Percentiles rank a stretch among this genome's conserved stretches.
Conservation (phyloP, 139 green algal species). For the Nannochloris sp. region DNA sequence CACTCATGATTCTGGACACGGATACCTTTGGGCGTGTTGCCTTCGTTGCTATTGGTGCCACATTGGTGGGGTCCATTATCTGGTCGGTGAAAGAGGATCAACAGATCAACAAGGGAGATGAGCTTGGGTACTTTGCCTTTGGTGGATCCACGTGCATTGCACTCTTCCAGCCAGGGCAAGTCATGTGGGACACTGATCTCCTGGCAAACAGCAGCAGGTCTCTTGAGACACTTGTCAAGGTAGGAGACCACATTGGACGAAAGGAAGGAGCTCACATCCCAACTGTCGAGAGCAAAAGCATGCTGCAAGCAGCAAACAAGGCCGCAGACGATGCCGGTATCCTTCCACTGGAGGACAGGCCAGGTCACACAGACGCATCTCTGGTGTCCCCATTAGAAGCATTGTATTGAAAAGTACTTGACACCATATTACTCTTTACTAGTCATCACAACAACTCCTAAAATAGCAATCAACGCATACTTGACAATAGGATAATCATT, state of each 20-base stretch:
- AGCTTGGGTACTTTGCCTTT: constrained; percentile 51
- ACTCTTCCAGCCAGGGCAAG: constrained; percentile 20
- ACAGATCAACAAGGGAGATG: constrained; percentile 21
- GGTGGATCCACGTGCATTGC: constrained; percentile 33
- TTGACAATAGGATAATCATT: constrained; percentile 93
- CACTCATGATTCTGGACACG: constrained; percentile 18
- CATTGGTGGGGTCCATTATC: constrained; percentile 25
- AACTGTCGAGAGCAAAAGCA: too few species aligned
- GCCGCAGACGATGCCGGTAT: neutral
- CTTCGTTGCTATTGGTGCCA: constrained; percentile 36
- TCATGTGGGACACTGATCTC: constrained; percentile 32
- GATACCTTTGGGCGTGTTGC: constrained; percentile 28
- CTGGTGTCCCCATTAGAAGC: neutral
- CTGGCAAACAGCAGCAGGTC: constrained; percentile 16
- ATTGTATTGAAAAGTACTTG: neutral
- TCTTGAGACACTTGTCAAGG: constrained; percentile 38
- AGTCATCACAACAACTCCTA: constrained; percentile 87
- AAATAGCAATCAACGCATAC: constrained; percentile 74
- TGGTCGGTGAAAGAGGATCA: constrained; percentile 22
- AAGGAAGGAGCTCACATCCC: neutral
- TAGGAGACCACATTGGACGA: constrained; percentile 31
- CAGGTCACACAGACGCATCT: neutral
- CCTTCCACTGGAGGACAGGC: neutral
- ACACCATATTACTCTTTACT: constrained; percentile 71
- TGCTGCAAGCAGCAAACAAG: too few species aligned